Percentiles rank a stretch among this genome's conserved stretches.
Evolutionary conservation across 2,329 filamentous ascomycete species (phyloP).

Genomic region (Ceratocystis smalleyi): DNA sequence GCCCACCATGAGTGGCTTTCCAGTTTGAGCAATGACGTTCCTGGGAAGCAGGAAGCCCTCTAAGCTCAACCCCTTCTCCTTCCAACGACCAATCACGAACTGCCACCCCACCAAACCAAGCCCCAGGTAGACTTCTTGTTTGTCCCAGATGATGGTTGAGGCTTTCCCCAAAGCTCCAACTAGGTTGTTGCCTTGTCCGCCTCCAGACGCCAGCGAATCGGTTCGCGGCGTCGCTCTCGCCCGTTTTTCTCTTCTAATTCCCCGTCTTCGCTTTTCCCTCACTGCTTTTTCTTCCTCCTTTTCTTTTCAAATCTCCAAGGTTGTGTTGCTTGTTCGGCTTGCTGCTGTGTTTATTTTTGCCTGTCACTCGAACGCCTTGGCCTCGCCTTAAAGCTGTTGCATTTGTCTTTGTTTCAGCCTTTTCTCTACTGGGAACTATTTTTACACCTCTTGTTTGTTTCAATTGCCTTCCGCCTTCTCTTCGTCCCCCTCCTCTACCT

Average conservation of each 20-base stretch:
- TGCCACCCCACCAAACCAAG: background rate
- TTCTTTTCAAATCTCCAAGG: background rate
- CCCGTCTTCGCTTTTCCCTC: background rate
- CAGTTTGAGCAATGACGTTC: no score
- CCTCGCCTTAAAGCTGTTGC: background rate
- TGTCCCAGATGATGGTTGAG: background rate
- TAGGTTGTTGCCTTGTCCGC: background rate
- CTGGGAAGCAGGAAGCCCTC: no score
- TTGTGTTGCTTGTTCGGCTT: background rate
- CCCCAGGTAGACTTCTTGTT: background rate
- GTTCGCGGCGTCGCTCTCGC: background rate
- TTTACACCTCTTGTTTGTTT: constrained; percentile 3
- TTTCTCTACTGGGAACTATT: constrained; percentile 2
- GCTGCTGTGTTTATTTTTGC: background rate
- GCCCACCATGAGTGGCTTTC: no score
- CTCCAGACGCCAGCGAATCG: background rate
- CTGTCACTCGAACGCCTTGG: background rate
- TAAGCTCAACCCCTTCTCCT: background rate
- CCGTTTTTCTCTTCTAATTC: background rate
- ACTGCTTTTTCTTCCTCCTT: background rate
- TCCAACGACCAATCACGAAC: background rate
- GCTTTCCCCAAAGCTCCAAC: background rate
- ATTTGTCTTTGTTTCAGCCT: background rate
- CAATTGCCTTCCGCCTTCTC: background rate
- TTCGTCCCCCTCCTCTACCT: background rate